These are phyloP conservation scores for Tricholoma sp. DNA, from an alignment of 768 basidiomycete species.

Conservation along the genomic window DNA sequence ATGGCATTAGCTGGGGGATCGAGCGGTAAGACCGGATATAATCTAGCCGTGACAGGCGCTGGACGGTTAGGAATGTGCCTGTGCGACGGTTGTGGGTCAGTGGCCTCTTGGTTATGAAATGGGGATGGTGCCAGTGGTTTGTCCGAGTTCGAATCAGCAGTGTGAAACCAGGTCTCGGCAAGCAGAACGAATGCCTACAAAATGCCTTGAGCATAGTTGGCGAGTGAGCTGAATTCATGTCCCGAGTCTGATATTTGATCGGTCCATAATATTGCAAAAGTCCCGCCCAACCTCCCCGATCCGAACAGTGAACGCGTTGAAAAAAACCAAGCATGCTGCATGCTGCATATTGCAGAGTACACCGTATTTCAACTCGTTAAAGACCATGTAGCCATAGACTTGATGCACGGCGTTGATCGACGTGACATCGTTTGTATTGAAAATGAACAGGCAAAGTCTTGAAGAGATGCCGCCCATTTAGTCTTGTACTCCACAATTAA, in stretches of 20 bases:
- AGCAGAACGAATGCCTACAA: background rate
- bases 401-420: constrained; percentile 10
- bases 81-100: background rate
- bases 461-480: background rate
- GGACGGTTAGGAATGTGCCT: background rate
- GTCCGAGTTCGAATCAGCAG: background rate
- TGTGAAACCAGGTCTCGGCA: background rate
- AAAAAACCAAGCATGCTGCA: constrained; percentile 11
- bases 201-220: background rate
- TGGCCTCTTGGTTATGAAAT: background rate
- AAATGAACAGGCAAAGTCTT: background rate
- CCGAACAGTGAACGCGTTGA: constrained; percentile 6
- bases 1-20: background rate
- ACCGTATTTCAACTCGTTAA: constrained; percentile 12
- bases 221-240: background rate
- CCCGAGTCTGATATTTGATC: background rate
- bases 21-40: background rate
- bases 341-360: constrained; percentile 13
- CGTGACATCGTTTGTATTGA: background rate
- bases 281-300: background rate
- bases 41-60: background rate
- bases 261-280: background rate
- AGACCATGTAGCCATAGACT: constrained; percentile 14
- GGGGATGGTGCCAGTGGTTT: background rate
- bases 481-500: too few relatives aligned